Percentiles rank a stretch among this genome's conserved stretches.
phyloP scores from a whole-genome alignment of 371 early-diverging fungal genomes.

The Parasitella parasitica region DNA sequence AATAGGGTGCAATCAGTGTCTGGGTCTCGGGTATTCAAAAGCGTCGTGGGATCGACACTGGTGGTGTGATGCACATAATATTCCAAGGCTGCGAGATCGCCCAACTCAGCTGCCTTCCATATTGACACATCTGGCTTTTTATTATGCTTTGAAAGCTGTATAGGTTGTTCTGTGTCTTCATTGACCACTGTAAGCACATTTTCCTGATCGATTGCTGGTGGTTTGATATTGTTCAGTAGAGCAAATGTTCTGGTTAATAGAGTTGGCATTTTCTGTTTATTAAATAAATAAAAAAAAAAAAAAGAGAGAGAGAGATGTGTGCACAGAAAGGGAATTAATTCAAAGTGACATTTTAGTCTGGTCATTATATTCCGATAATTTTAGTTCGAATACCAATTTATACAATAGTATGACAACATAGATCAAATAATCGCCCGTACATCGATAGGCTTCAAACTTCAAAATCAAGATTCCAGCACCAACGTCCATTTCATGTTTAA shows the following conservation, averaged over 20 bases:
- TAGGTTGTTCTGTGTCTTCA: not conserved
- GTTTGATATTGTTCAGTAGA: constrained; percentile 21
- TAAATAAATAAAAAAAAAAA: not conserved
- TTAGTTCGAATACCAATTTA: constrained; percentile 4
- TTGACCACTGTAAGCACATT: not conserved
- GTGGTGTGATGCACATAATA: constrained; percentile 19
- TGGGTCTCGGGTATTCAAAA: constrained; percentile 51
- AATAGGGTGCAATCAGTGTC: constrained; percentile 50
- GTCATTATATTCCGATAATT: not conserved
- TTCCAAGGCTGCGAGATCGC: constrained; percentile 22
- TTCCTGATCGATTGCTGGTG: constrained; percentile 6
- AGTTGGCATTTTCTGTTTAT: constrained; percentile 15
- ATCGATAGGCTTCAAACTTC: no score
- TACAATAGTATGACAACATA: not conserved
- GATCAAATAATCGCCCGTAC: not conserved
- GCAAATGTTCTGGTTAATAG: constrained; percentile 25
- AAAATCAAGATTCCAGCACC: no score
- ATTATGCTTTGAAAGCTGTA: not conserved
- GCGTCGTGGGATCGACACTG: constrained; percentile 2
- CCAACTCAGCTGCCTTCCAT: constrained; percentile 33
- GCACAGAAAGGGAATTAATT: not conserved
- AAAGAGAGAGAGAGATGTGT: not conserved
- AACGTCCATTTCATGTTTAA: no score
- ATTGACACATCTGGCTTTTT: constrained; percentile 8
- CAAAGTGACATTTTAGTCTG: not conserved